Evolutionary conservation across 2,329 filamentous ascomycete species (phyloP).

Genomic region (Fusarium gaditjirri): DNA sequence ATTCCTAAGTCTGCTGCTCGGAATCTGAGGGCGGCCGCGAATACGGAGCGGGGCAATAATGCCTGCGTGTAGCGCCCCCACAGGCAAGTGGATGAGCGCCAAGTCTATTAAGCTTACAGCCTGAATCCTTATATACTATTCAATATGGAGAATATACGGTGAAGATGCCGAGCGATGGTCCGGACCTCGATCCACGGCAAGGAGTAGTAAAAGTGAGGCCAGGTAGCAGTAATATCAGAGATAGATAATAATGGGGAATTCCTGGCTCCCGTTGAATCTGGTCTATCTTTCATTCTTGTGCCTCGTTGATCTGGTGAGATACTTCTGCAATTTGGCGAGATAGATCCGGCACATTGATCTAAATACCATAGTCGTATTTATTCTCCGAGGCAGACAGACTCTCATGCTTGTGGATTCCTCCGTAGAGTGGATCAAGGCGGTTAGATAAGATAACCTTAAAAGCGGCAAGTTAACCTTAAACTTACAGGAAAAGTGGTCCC

Average conservation of each 20-base stretch:
- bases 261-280: no score
- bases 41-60: neutral
- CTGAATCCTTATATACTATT: neutral
- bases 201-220: no score
- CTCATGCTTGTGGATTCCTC: neutral
- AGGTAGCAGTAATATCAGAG: no score
- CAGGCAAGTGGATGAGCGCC: neutral
- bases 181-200: neutral
- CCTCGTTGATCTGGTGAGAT: no score
- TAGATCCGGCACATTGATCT: no score
- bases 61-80: neutral
- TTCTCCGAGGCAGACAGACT: no score
- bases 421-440: neutral
- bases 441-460: neutral
- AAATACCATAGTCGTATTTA: no score
- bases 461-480: no score
- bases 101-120: neutral
- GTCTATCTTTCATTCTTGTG: neutral
- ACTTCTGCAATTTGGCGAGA: no score
- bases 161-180: neutral
- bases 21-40: neutral
- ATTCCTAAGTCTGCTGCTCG: no score
- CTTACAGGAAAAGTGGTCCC: neutral
- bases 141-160: neutral
- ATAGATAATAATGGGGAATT: no score